phyloP scores from a whole-genome alignment of 2,329 filamentous ascomycete genomes.

The Sporothrix globosa region DNA sequence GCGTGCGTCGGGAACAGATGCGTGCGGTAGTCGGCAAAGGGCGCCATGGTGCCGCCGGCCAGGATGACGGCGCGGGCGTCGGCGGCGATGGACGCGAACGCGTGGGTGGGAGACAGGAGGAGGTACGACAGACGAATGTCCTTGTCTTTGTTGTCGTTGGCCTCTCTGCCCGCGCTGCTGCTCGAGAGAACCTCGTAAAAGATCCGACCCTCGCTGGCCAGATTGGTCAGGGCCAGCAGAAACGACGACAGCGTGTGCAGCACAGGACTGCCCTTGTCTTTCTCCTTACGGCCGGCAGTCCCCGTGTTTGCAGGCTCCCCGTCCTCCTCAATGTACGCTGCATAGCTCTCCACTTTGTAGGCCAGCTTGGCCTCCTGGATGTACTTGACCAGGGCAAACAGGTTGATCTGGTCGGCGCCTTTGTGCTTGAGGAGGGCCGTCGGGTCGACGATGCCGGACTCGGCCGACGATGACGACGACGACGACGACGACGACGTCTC shows the following conservation, averaged over 20 bases:
- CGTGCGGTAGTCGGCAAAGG: slow-evolving; percentile 84
- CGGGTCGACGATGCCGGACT: slow-evolving; percentile 65
- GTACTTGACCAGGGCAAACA: slow-evolving; percentile 85
- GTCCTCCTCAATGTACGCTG: slow-evolving; percentile 62
- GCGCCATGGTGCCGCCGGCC: slow-evolving; percentile 96
- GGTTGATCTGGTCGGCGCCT: slow-evolving; percentile 91
- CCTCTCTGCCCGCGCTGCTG: slow-evolving; percentile 30
- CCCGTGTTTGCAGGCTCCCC: no score
- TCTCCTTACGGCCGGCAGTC: no score
- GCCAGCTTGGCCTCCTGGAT: slow-evolving; percentile 90
- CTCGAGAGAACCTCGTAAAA: slow-evolving; percentile 58
- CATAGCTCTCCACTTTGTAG: slow-evolving; percentile 91
- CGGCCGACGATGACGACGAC: slow-evolving; percentile 46
- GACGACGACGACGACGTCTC: slow-evolving; percentile 35
- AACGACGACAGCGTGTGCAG: slow-evolving; percentile 64
- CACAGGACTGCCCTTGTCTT: slow-evolving; percentile 48
- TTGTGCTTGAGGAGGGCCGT: slow-evolving; percentile 77
- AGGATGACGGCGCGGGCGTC: slow-evolving; percentile 85
- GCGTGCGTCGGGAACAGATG: slow-evolving; percentile 81
- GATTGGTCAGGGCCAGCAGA: slow-evolving; percentile 81
- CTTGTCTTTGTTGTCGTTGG: no score
- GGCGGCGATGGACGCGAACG: slow-evolving; percentile 85
- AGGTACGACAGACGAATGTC: slow-evolving; percentile 77
- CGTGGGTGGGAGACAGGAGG: slow-evolving; percentile 85
- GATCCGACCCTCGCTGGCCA: slow-evolving; percentile 70